A percentile compares a stretch with the other conserved stretches of the same genome.
These are phyloP conservation scores for Echites panduratus DNA, from an alignment of 257 asterid genomes.

Conservation along the genomic window DNA sequence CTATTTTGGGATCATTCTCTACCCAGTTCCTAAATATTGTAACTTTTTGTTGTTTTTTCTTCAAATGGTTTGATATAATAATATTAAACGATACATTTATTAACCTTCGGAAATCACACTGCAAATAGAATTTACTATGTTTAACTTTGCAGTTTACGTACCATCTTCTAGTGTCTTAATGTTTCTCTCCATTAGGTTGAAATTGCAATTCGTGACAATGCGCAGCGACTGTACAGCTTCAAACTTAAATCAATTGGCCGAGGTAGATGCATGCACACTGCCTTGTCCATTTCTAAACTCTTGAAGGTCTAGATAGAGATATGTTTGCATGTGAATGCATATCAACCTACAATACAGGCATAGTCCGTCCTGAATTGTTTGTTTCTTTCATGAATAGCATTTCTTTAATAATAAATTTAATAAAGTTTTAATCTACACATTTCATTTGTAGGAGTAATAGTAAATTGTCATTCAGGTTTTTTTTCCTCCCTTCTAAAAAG, in stretches of 20 bases:
- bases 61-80: background rate
- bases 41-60: background rate
- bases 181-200: slow-evolving; percentile 56
- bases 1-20: slow-evolving; percentile 10
- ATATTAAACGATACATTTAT: background rate
- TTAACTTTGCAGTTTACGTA: background rate
- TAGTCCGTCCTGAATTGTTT: background rate
- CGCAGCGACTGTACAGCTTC: slow-evolving; percentile 71
- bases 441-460: background rate
- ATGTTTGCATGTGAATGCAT: background rate
- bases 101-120: background rate
- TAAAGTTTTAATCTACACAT: background rate
- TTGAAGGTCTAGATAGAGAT: background rate
- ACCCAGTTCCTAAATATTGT: background rate
- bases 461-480: background rate
- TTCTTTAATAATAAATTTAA: too few relatives aligned
- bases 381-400: background rate
- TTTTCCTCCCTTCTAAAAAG: background rate
- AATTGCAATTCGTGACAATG: slow-evolving; percentile 90
- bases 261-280: slow-evolving; percentile 39
- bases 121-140: too few relatives aligned
- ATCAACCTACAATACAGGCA: background rate
- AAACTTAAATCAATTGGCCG: slow-evolving; percentile 60
- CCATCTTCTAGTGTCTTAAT: slow-evolving; percentile 7
- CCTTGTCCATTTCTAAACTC: background rate